Percentiles rank a stretch among this genome's conserved stretches.
Evolutionary conservation across 768 basidiomycete species (phyloP).

Genomic region (Coprinopsis cinerea): DNA sequence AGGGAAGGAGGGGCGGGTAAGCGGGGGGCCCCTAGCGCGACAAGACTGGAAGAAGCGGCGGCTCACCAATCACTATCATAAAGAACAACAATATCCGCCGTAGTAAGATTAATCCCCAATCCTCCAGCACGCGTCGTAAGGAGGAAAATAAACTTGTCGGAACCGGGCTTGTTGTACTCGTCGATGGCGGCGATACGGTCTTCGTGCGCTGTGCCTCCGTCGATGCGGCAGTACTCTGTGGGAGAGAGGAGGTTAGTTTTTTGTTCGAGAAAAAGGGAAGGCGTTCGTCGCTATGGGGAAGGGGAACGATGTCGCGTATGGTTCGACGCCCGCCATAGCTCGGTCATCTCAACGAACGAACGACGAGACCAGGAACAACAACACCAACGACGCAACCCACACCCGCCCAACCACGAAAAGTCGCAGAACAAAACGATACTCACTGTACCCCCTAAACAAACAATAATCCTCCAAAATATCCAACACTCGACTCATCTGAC

Average conservation of each 20-base stretch:
- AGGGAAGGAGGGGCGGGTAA: not conserved
- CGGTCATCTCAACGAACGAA: too few relatives aligned
- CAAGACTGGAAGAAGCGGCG: too few relatives aligned
- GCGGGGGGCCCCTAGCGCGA: too few relatives aligned
- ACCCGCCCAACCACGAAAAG: slow-evolving; percentile 5
- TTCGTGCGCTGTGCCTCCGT: slow-evolving; percentile 93
- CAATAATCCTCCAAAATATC: slow-evolving; percentile 98
- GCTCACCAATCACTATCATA: slow-evolving; percentile 94
- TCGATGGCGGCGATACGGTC: slow-evolving; percentile 95
- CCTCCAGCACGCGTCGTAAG: slow-evolving; percentile 96
- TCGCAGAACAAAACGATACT: slow-evolving; percentile 24
- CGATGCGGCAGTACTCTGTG: slow-evolving; percentile 92
- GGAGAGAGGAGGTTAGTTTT: not conserved
- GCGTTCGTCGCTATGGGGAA: too few relatives aligned
- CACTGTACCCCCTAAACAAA: slow-evolving; percentile 84
- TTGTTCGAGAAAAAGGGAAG: too few relatives aligned
- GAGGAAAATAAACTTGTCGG: slow-evolving; percentile 95
- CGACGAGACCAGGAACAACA: too few relatives aligned
- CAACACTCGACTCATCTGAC: slow-evolving; percentile 98
- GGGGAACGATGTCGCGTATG: too few relatives aligned
- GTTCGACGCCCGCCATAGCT: too few relatives aligned
- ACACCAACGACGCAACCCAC: too few relatives aligned
- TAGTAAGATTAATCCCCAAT: slow-evolving; percentile 92
- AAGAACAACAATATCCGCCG: slow-evolving; percentile 90
- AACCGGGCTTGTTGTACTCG: slow-evolving; percentile 92